Conservation (phyloP, 768 basidiomycete species). For the Termitomyces eurrhizus region DNA sequence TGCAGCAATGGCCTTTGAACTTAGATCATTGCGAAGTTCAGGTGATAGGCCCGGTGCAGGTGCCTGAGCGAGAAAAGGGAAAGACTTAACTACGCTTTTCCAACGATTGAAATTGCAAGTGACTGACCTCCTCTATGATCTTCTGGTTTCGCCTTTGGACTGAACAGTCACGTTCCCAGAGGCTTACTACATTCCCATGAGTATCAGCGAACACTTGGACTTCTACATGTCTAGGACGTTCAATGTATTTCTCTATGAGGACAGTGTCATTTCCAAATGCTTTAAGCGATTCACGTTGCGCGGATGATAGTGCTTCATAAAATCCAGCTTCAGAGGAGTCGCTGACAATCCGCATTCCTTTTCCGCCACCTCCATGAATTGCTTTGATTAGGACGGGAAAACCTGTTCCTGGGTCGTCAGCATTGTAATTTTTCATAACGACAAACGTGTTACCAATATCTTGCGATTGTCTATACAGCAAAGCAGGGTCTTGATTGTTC, state of each 20-base stretch:
- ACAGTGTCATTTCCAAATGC: constrained; percentile 86
- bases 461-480: constrained; percentile 64
- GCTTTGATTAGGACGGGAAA: constrained; percentile 96
- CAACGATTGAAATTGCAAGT: not conserved
- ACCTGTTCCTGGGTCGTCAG: constrained; percentile 32
- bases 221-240: constrained; percentile 86
- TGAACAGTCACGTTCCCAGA: constrained; percentile 95
- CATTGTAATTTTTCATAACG: not conserved
- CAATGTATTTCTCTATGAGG: constrained; percentile 85
- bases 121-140: constrained; percentile 80
- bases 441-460: constrained; percentile 50
- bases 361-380: constrained; percentile 94
- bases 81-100: not conserved
- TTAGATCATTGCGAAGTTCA: constrained; percentile 76
- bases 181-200: constrained; percentile 75
- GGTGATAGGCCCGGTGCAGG: constrained; percentile 85
- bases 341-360: constrained; percentile 86
- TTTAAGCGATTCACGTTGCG: constrained; percentile 84
- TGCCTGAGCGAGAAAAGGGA: constrained; percentile 45
- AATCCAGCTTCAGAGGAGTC: constrained; percentile 61
- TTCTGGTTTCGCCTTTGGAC: constrained; percentile 94
- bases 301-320: constrained; percentile 76
- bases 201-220: constrained; percentile 93
- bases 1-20: constrained; percentile 88
- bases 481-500: constrained; percentile 67